Conservation (phyloP, 169 alveolate species). For the Plasmodium sp. region DNA sequence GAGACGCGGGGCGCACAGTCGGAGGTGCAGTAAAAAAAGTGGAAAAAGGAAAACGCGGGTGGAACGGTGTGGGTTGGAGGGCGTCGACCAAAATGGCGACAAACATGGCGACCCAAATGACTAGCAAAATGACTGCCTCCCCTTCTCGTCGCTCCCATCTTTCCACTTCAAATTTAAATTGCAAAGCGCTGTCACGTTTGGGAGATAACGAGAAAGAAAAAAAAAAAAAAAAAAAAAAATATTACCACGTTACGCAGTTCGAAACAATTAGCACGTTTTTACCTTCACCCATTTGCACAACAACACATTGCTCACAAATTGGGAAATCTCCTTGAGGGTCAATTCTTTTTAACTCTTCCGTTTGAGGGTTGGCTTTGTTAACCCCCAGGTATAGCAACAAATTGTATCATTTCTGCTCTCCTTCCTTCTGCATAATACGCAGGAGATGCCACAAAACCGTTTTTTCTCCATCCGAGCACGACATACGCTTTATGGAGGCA, state of each 20-base stretch:
- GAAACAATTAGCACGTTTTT: neutral
- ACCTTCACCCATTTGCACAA: neutral
- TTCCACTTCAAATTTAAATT: neutral
- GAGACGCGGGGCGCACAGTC: neutral
- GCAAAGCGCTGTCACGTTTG: neutral
- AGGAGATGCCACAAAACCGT: neutral
- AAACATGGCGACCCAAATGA: neutral
- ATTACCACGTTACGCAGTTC: neutral
- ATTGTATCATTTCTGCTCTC: neutral
- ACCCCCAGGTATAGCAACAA: neutral
- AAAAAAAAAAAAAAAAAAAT: neutral
- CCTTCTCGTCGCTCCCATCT: neutral
- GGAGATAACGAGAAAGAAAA: neutral
- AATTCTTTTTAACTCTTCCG: neutral
- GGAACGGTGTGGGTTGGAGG: neutral
- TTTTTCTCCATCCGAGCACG: neutral
- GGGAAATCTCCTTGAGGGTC: neutral
- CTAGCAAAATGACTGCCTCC: neutral
- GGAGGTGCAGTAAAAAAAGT: neutral
- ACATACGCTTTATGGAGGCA: neutral
- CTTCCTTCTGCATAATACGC: neutral
- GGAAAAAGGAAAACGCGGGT: neutral
- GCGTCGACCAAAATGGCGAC: neutral
- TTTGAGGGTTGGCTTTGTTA: neutral
- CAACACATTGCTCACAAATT: neutral